Base-by-base conservation (phyloP, 768 basidiomycete species). In the Amanita pallidorosea region DNA sequence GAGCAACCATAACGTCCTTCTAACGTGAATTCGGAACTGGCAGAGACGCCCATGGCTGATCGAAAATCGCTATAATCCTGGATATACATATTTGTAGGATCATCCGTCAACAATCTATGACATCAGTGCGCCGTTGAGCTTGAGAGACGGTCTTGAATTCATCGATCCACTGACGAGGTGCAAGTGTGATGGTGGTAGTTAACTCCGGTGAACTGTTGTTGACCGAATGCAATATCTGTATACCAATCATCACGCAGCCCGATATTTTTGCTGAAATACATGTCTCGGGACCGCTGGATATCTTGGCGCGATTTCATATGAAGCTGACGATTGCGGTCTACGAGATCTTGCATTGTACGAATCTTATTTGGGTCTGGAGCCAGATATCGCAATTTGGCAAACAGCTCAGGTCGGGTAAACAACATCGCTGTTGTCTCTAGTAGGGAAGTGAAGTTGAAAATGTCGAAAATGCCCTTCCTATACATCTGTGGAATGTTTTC, bases 231-330 rank as follows among this genome's bases (percentile, higher is more conserved):
- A 17, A 57, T 58, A 45, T 66, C 65, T 12, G 60, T 61, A 40
- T 60, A 64, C 65, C 65, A 66, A 48, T 66, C 65, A 18, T 52
- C 27, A 27, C 62, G 60, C 38, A 55, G 56, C 3, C 65, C 65
- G 17, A 66, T 56, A 44, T 66, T 66, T 18, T 51, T 53, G 44
- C 46, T 47, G 27, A 43, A 57, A 47, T 58, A 63, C 58, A 63
- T 60, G 49, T 62, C 55, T 31, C 45, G 33, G 12, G 38, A 20
- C 25, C 33, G 7, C 31, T 33, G 34, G 29, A 47, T 17, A 11
- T 42, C 7, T 23, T 42, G 22, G 9, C 22, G 41, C 41, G 22
- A 9, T 13, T 23, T 23, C 12, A 20, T 1, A 9, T 42, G 41
- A 25, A 42, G 41, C 11, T 20, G 17, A 23, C 20, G 41, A n/a